Conservation (phyloP, 305 asterid genomes). For the Solanum hybrid region DNA sequence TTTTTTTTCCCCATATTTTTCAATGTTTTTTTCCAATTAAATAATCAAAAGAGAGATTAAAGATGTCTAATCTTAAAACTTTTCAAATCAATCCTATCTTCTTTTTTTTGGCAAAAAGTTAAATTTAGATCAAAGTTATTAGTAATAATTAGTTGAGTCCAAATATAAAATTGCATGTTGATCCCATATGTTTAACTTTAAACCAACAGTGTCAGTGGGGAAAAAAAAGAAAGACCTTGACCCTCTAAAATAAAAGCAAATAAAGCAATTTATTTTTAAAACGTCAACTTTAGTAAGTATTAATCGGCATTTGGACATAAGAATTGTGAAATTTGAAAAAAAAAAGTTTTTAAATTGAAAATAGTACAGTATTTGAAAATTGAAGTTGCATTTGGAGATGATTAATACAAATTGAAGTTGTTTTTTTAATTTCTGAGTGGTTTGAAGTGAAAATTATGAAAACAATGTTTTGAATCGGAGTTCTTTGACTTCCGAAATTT, state of each 20-base stretch:
- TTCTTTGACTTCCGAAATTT: not conserved
- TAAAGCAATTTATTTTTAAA: not conserved
- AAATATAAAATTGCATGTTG: not conserved
- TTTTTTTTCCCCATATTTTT: not conserved
- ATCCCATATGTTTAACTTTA: conserved; percentile 9
- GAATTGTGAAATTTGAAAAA: not conserved
- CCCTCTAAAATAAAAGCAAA: conserved; percentile 4
- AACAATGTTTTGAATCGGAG: not conserved
- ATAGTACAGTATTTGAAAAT: not conserved
- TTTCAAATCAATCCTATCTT: not conserved
- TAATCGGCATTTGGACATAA: not conserved
- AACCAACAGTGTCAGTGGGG: not conserved
- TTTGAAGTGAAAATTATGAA: not conserved
- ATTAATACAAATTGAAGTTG: no score
- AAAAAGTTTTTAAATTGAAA: not conserved
- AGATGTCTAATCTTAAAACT: not conserved
- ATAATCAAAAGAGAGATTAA: not conserved
- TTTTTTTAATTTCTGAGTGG: not conserved
- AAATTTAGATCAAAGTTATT: not conserved
- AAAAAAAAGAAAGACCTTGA: not conserved
- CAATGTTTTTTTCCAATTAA: not conserved
- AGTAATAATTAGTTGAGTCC: not conserved
- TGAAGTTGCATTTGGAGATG: no score
- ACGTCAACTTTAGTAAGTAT: not conserved
- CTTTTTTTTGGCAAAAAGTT: not conserved